phyloP scores from a whole-genome alignment of 768 basidiomycete species.

The Collybia mongolica region DNA sequence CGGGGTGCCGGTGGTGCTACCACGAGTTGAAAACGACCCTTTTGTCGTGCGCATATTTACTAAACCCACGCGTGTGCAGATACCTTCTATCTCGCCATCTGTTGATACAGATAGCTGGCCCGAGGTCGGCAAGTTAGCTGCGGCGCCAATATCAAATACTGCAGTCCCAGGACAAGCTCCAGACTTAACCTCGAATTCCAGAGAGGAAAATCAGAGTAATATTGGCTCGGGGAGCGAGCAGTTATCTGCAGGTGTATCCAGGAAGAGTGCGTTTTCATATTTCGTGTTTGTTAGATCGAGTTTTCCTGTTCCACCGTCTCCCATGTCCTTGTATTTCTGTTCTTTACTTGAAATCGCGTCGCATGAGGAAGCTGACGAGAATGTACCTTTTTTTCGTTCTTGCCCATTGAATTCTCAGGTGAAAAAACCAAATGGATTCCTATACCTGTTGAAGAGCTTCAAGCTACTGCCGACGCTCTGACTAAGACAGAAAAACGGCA shows the following conservation, averaged over 20 bases:
- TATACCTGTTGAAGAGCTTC: constrained; percentile 56
- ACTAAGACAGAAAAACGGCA: constrained; percentile 12
- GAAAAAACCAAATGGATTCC: constrained; percentile 63
- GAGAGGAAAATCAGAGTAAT: constrained; percentile 8
- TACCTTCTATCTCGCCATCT: constrained; percentile 23
- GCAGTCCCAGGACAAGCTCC: not conserved
- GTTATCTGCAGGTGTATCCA: constrained; percentile 7
- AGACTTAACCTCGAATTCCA: constrained; percentile 8
- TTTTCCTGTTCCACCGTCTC: not conserved
- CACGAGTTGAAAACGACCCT: constrained; percentile 33
- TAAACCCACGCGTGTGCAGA: constrained; percentile 16
- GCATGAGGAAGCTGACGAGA: not conserved
- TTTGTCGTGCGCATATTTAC: constrained; percentile 39
- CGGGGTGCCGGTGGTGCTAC: constrained; percentile 9
- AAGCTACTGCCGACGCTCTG: constrained; percentile 47
- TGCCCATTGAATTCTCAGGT: constrained; percentile 22
- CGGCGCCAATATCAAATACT: not conserved
- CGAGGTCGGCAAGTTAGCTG: constrained; percentile 37
- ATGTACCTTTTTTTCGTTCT: constrained; percentile 2
- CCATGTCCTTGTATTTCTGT: not conserved
- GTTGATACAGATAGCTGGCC: constrained; percentile 43
- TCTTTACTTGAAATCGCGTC: not conserved
- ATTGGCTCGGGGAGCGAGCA: constrained; percentile 1
- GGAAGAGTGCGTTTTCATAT: constrained; percentile 24
- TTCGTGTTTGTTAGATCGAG: not conserved